Conservation (phyloP, 108 stramenopile species). For the Nitzschia inconspicua region DNA sequence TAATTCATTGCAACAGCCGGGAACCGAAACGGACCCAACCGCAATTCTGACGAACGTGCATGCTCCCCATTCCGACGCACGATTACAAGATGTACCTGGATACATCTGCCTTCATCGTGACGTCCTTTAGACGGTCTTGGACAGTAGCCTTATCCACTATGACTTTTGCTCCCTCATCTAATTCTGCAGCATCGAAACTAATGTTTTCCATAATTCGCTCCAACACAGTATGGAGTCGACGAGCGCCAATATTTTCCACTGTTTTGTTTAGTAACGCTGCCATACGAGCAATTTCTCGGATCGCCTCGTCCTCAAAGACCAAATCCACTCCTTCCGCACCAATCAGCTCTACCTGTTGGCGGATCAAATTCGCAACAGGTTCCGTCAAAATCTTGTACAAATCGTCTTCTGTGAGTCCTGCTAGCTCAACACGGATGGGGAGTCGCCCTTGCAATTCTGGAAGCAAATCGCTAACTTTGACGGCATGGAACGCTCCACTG, state of each 20-base stretch:
- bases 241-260: conserved; percentile 98
- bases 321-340: conserved; percentile 90
- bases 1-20: no score
- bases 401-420: conserved; percentile 96
- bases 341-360: conserved; percentile 94
- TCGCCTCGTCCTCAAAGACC: conserved; percentile 92
- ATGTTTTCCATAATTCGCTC: conserved; percentile 98
- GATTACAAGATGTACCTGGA: conserved; percentile 93
- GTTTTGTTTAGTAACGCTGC: conserved; percentile 93
- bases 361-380: conserved; percentile 92
- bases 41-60: no score
- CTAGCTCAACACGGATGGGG: conserved; percentile 98
- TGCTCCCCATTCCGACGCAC: no score
- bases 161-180: conserved; percentile 72
- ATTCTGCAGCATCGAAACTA: conserved; percentile 93
- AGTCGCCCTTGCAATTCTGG: conserved; percentile 98
- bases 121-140: conserved; percentile 71
- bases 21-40: no score
- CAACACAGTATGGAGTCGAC: conserved; percentile 96
- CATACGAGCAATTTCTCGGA: conserved; percentile 95
- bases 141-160: conserved; percentile 83
- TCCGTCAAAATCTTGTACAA: conserved; percentile 98
- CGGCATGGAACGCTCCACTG: conserved; percentile 90
- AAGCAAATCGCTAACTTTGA: conserved; percentile 96
- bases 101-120: conserved; percentile 80